Conservation (phyloP, 352 stramenopile species). For the Pythium inflatum region DNA sequence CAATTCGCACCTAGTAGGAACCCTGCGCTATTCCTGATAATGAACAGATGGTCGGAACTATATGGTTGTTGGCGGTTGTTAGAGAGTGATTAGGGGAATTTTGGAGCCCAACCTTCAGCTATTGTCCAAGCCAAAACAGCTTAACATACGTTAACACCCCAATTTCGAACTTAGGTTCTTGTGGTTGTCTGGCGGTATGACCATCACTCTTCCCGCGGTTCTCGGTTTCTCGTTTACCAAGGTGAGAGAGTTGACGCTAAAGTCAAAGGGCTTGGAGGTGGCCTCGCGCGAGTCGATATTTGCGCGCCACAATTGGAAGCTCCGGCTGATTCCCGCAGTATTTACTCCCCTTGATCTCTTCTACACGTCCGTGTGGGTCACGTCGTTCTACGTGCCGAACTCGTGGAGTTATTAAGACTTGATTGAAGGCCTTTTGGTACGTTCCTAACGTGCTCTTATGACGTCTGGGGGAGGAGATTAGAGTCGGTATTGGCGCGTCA, state of each 20-base stretch:
- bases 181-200: constrained; percentile 30
- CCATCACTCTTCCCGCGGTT: constrained; percentile 44
- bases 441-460: constrained; percentile 14
- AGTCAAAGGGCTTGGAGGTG: constrained; percentile 31
- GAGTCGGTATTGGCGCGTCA: constrained; percentile 2
- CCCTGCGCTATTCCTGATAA: not conserved
- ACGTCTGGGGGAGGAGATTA: constrained; percentile 19
- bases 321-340: constrained; percentile 26
- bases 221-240: constrained; percentile 39
- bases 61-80: constrained; percentile 15
- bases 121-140: not conserved
- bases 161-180: constrained; percentile 29
- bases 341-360: constrained; percentile 36
- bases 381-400: constrained; percentile 17
- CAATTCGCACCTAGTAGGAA: constrained; percentile 15
- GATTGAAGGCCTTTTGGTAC: constrained; percentile 27
- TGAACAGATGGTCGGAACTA: constrained; percentile 8
- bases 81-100: not conserved
- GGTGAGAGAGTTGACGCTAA: constrained; percentile 42
- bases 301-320: constrained; percentile 10
- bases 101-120: not conserved
- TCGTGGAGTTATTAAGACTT: constrained; percentile 19
- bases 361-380: constrained; percentile 31
- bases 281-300: constrained; percentile 33
- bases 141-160: constrained; percentile 27